A percentile compares a stretch with the other conserved stretches of the same genome.
Evolutionary conservation across 1,139 yeast genomes (phyloP).

Genomic region (Hemisphaericaspora lyxosophila): DNA sequence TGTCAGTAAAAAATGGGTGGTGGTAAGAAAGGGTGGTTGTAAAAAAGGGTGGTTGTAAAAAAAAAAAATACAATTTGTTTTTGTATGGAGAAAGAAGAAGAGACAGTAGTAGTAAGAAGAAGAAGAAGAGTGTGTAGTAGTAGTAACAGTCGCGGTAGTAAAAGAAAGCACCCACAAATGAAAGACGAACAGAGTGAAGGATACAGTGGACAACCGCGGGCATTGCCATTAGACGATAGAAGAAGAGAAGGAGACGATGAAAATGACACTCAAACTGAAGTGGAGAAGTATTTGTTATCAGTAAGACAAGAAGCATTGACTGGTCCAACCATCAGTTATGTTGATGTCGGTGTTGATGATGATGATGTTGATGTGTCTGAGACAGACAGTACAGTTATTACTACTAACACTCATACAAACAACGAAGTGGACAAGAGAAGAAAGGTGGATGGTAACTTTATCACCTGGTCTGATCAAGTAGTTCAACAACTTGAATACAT

Average conservation of each 20-base stretch:
- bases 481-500: not conserved
- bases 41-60: too few relatives aligned
- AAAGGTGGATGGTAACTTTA: not conserved
- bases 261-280: constrained; percentile 19
- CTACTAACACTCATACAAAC: not conserved
- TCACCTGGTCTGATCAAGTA: not conserved
- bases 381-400: not conserved
- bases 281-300: constrained; percentile 24
- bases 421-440: not conserved
- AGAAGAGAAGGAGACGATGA: constrained; percentile 12
- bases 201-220: constrained; percentile 23
- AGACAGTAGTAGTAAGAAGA: not conserved
- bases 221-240: constrained; percentile 25
- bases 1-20: too few relatives aligned
- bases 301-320: constrained; percentile 35
- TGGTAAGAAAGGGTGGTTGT: not conserved
- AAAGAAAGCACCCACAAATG: not conserved
- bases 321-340: constrained; percentile 17
- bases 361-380: not conserved
- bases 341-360: not conserved
- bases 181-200: not conserved
- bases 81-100: not conserved
- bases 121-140: not conserved
- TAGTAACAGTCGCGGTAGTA: not conserved
- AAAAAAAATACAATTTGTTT: not conserved